Evolutionary conservation across 441 rosid genomes (phyloP), one percentile per base, ranked within the genome.

Genomic region (Corymbia citriodora): DNA sequence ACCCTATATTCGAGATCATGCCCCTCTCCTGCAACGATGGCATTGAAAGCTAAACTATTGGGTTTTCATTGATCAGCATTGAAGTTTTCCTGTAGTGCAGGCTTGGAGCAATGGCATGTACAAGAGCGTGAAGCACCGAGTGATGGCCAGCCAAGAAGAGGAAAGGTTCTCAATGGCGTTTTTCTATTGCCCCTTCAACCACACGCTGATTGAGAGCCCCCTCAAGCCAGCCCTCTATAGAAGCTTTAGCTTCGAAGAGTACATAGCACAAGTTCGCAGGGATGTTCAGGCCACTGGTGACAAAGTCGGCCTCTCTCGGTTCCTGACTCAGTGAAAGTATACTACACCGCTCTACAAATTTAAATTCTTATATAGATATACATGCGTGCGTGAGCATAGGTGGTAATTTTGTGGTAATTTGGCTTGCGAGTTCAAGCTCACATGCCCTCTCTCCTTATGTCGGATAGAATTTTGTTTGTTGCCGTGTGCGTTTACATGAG

Each of bases 281-380:
- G 99, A 97, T 92, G 91, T 94, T 54, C 90, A 92, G 91, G 95
- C 93, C 87, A 94, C 94, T 14, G 99, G 98, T 54, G 94, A 93
- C 88, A 97, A 97, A 92, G 93, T 96, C 57, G 99, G 99, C 36
- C 95, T 97, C 88, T 90, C 98, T 31, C 93, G 95, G 92, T 97
- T 97, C 92, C 96, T 94, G 48, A 79, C 45, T 79, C 52, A 79
- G 52, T 79, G 85, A 79, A 48, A 45, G 49, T 45, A 40, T 79
- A 79, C 29, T 48, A 23, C 29, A 45, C 18, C 27, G 25, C 52
- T 79, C 52, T 79, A 33, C 33, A 79, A 23, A 40, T 13, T 16
- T 4, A 13, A 11, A 74, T 40, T 45, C 52, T 23, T 79, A 5
- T 21, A 40, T 3, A 40, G 50, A 7, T 13, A 74, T 6, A 74